Percentiles rank a stretch among this genome's conserved stretches.
Conservation (phyloP, 2,329 filamentous ascomycete genomes). For the Tympanopsis confertula region DNA sequence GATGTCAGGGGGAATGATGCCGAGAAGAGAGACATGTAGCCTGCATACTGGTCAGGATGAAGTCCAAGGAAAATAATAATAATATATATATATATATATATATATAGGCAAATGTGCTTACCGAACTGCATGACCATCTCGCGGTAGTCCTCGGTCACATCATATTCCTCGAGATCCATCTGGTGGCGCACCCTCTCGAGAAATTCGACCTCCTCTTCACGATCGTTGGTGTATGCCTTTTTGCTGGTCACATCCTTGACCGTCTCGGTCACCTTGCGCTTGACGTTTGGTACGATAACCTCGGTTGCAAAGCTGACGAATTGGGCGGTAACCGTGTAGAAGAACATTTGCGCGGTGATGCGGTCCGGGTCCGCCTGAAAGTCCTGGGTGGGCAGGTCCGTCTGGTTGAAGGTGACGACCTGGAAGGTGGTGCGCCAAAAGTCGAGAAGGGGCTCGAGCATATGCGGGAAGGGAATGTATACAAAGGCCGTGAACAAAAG, state of each 20-base stretch:
- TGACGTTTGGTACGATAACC: slow-evolving; percentile 72
- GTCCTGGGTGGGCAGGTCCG: slow-evolving; percentile 32
- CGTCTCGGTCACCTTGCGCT: slow-evolving; percentile 66
- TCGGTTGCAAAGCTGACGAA: slow-evolving; percentile 80
- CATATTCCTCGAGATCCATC: slow-evolving; percentile 70
- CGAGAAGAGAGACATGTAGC: slow-evolving; percentile 83
- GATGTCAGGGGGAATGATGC: slow-evolving; percentile 42
- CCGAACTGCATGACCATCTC: slow-evolving; percentile 84
- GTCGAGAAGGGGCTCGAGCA: slow-evolving; percentile 76
- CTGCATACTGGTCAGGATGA: slow-evolving; percentile 26
- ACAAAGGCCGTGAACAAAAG: slow-evolving; percentile 89
- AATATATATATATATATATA: background rate
- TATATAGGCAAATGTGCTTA: slow-evolving; percentile 16
- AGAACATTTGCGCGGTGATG: slow-evolving; percentile 84
- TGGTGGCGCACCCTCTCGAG: slow-evolving; percentile 72
- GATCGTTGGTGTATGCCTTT: slow-evolving; percentile 44
- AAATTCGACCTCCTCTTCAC: slow-evolving; percentile 69
- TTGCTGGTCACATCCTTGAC: slow-evolving; percentile 63
- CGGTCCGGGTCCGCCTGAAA: slow-evolving; percentile 78
- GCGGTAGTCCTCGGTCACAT: slow-evolving; percentile 79
- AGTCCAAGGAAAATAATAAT: slow-evolving; percentile 8
- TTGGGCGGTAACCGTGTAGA: slow-evolving; percentile 89
- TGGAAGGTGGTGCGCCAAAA: slow-evolving; percentile 66
- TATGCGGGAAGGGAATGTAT: slow-evolving; percentile 79
- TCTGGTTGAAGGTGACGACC: slow-evolving; percentile 64